Evolutionary conservation across 2,329 filamentous ascomycete species (phyloP), one percentile per base, ranked within the genome.

Genomic region (Knoxdaviesia capensis): DNA sequence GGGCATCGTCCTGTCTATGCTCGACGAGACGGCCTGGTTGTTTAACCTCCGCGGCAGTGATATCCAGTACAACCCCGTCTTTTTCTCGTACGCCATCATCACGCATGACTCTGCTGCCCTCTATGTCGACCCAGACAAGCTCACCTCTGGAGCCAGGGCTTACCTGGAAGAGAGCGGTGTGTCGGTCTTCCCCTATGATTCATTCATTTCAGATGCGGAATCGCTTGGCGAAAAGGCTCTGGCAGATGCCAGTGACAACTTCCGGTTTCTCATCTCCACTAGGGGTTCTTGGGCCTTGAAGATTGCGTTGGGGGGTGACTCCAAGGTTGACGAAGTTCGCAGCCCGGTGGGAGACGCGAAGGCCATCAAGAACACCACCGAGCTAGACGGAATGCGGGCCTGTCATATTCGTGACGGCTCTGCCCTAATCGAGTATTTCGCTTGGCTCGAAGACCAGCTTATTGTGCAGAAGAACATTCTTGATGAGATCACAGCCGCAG

Each of bases 11-110:
- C 74, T 96, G 38, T 94, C 87, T 5, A 87, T 92, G 77, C 73
- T 98, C 37, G 90, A 98, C 53, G 90, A 98, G 59, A 76, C 94
- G 51, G 90, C 90, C 7, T 98, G 90, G 90, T 69, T 98, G n/a
- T 94, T 94, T 65, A 98, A 98, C 60, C 64, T 98, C 40, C 77
- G 90, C 50, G 90, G 90, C 51, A 90, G 71, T 57, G 90, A 96
- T 56, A 96, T 98, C 49, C 84, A 86, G 0, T 98, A 90, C 64
- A 98, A 98, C 55, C 90, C 90, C 0, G 90, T 98, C 40, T 96
- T 98, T 66, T 96, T 96, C 61, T 90, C 88, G 10, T 98, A 96
- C 53, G 88, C 88, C 38, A 71, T 90, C 36, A 65, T 98, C 47
- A 96, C 90, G 2, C 74, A 77, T 2, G 77, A 68, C 7, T 66